Evolutionary conservation across 257 asterid genomes (phyloP).

Genomic region (Verbascum thapsus): DNA sequence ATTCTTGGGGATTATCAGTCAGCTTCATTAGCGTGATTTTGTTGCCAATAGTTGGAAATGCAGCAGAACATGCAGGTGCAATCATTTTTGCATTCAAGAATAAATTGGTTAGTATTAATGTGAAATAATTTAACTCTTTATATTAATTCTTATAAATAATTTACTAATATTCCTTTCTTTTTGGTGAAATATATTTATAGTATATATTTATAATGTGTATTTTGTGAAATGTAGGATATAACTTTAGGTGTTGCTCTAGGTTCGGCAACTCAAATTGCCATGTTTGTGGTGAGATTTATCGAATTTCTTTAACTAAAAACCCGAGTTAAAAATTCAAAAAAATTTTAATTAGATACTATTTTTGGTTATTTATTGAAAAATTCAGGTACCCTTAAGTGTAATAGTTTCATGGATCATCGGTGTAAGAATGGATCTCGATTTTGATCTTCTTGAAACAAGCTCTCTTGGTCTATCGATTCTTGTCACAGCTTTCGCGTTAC

Average conservation of each 20-base stretch:
- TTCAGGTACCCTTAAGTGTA: constrained; percentile 67
- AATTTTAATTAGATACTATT: too few relatives aligned
- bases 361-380: not conserved
- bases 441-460: constrained; percentile 61
- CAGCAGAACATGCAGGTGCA: constrained; percentile 97
- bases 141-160: too few relatives aligned
- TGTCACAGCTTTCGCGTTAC: constrained; percentile 67
- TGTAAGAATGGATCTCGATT: constrained; percentile 64
- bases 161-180: not conserved
- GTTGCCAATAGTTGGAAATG: constrained; percentile 93
- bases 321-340: too few relatives aligned
- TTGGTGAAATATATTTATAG: not conserved
- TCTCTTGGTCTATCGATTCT: constrained; percentile 70
- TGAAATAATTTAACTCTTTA: not conserved
- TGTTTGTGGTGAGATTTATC: constrained; percentile 73
- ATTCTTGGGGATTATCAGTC: constrained; percentile 81
- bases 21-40: constrained; percentile 83
- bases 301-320: too few relatives aligned
- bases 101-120: constrained; percentile 60
- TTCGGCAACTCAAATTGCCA: constrained; percentile 66
- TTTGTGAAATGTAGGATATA: constrained; percentile 49
- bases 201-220: not conserved
- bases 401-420: constrained; percentile 74
- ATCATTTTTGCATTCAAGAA: constrained; percentile 85
- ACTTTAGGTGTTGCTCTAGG: constrained; percentile 64